Evolutionary conservation across 768 basidiomycete genomes (phyloP), one percentile per base, ranked within the genome.

Genomic region (Kwoniella mangroviensis): DNA sequence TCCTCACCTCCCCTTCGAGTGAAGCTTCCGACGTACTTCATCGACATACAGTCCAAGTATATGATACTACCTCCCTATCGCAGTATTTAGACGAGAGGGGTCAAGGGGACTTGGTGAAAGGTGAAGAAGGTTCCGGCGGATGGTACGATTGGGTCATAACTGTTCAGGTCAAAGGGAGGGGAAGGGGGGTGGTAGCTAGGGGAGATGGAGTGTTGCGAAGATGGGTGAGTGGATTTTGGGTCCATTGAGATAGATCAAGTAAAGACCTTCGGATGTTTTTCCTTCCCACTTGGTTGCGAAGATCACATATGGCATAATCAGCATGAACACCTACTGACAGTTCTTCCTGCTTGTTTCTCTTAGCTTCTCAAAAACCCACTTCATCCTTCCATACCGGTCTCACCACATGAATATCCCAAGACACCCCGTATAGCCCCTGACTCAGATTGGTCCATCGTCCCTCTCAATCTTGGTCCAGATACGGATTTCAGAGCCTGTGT

Each of bases 141-240:
- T 71, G 57, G 57, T 80, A 76, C 75, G 78, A 82, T 34, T 82
- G 81, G 81, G 67, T 82, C 2, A 63, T 77, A 2, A 65, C 76
- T 3, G 69, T 51, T 56, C 69, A 77, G 42, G 79, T 81, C 3
- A 76, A 69, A 43, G 81, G 80, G 4, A 73, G 75, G 40, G 81
- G 81, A 22, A 80, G 77, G 63, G 79, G 79, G 4, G 77, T 79
- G 3, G 75, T 82, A 2, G 74, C 72, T 22, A 56, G 81, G 34
- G 80, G 73, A 7, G 81, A 82, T 62, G 68, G 76, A 40, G 69
- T 67, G 28, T 24, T 82, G 2, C 26, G 81, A 41, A 42, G 73
- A 72, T 82, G 79, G 79, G 81, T 80, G 68, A 72, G 76, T 71
- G 7, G 7, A 11, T 21, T 49, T 43, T n/a, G n/a, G n/a, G n/a